These are phyloP conservation scores for Auricularia auricula-judae DNA, from an alignment of 768 basidiomycete species.

Conservation along the genomic window DNA sequence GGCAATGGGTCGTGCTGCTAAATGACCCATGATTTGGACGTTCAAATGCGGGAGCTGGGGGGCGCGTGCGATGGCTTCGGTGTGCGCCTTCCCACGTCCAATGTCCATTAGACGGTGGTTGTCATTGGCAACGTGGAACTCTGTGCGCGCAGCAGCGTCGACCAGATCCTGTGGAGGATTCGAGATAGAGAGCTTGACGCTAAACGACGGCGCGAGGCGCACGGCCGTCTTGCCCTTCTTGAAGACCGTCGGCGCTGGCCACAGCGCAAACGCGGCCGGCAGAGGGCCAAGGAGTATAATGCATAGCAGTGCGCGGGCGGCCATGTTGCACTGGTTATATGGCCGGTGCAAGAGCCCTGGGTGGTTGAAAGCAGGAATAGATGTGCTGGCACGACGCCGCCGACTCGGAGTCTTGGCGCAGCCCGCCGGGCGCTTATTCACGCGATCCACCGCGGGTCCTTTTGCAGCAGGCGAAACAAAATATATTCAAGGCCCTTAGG, in stretches of 20 bases:
- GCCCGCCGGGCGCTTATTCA: too few relatives aligned
- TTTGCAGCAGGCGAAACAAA: too few relatives aligned
- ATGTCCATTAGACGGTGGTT: conserved; percentile 7
- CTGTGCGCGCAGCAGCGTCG: conserved; percentile 5
- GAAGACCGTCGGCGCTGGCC: conserved; percentile 7
- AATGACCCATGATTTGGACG: conserved; percentile 3
- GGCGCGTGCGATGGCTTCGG: conserved; percentile 2
- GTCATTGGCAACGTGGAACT: conserved; percentile 2
- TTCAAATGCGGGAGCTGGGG: conserved; percentile 1
- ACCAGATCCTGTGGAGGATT: conserved; percentile 7
- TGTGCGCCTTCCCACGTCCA: conserved; percentile 6
- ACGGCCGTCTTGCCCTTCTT: conserved; percentile 1
- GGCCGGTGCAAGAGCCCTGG: too few relatives aligned
- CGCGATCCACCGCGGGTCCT: too few relatives aligned
- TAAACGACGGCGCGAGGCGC: conserved; percentile 7
- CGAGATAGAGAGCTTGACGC: not conserved
- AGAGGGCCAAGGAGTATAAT: too few relatives aligned
- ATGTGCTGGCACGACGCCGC: too few relatives aligned
- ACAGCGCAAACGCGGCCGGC: conserved; percentile 3
- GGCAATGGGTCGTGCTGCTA: conserved; percentile 1
- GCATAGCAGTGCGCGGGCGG: too few relatives aligned
- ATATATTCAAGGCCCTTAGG: too few relatives aligned
- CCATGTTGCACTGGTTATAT: too few relatives aligned
- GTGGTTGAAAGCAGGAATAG: too few relatives aligned
- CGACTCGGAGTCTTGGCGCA: too few relatives aligned